Percentiles rank a stretch among this genome's conserved stretches.
Evolutionary conservation across 2,329 filamentous ascomycete genomes (phyloP).

Genomic region (Aspergillus calidoustus): DNA sequence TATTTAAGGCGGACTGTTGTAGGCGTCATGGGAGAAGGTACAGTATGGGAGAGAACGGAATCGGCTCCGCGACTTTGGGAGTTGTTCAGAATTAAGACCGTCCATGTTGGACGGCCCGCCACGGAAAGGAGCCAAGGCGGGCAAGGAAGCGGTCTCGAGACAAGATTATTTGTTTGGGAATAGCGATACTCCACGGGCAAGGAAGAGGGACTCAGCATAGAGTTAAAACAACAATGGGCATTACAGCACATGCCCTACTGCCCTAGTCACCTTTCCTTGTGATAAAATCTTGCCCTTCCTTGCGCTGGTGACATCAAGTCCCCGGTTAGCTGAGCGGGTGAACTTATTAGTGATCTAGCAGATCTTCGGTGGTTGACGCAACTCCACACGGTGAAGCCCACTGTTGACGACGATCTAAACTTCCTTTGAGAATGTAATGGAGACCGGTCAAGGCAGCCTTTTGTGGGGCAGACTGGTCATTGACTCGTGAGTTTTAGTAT

Average conservation of each 20-base stretch:
- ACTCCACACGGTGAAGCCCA: too few relatives aligned
- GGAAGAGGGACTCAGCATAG: not conserved
- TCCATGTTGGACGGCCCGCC: not conserved
- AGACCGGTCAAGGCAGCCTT: too few relatives aligned
- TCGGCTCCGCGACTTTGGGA: not conserved
- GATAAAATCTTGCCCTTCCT: not conserved
- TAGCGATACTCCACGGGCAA: not conserved
- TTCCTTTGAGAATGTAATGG: too few relatives aligned
- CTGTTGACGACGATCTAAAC: too few relatives aligned
- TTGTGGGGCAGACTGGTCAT: too few relatives aligned
- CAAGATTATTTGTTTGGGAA: not conserved
- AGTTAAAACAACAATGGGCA: not conserved
- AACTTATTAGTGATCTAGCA: not conserved
- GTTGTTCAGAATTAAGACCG: not conserved
- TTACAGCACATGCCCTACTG: not conserved
- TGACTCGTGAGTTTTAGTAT: too few relatives aligned
- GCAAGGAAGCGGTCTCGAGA: not conserved
- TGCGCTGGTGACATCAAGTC: not conserved
- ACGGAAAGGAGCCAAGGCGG: not conserved
- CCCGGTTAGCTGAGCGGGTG: not conserved
- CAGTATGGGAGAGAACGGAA: not conserved
- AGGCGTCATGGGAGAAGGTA: not conserved
- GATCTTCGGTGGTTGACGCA: not conserved
- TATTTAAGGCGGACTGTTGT: not conserved
- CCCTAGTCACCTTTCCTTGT: not conserved